Evolutionary conservation across 129 eudicot species (phyloP).

Genomic region (Arctium lappa): DNA sequence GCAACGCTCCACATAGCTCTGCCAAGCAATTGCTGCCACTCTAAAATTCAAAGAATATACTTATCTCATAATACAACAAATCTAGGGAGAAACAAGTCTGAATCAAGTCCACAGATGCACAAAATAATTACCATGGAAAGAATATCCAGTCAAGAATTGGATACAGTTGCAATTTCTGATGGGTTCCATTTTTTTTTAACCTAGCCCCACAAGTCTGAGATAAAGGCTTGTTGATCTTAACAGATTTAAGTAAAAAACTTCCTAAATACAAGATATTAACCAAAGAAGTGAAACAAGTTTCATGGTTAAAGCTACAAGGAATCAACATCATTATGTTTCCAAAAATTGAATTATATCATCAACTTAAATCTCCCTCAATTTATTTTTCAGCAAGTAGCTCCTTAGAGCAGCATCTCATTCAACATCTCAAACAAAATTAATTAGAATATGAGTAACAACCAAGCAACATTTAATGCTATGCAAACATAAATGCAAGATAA

Average conservation of each 20-base stretch:
- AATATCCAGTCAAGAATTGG: neutral
- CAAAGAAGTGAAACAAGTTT: neutral
- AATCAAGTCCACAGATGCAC: constrained; percentile 1
- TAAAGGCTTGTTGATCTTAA: neutral
- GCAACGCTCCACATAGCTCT: constrained; percentile 88
- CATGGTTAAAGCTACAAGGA: neutral
- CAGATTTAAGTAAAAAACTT: neutral
- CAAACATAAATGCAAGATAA: neutral
- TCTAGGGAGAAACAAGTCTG: neutral
- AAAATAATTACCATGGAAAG: constrained; percentile 7
- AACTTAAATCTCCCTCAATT: neutral
- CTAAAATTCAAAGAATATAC: constrained; percentile 39
- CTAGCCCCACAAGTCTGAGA: neutral
- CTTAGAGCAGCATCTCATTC: neutral
- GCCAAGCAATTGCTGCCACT: constrained; percentile 84
- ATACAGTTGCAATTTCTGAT: neutral
- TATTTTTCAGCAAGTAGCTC: neutral
- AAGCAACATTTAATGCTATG: neutral
- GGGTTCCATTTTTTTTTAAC: neutral
- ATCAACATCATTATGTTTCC: neutral
- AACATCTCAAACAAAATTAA: neutral
- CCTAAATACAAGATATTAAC: neutral
- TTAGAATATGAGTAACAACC: neutral
- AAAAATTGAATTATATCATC: neutral
- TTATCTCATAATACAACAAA: neutral